phyloP scores from a whole-genome alignment of 768 basidiomycete species.

The Tremella fuciformis region DNA sequence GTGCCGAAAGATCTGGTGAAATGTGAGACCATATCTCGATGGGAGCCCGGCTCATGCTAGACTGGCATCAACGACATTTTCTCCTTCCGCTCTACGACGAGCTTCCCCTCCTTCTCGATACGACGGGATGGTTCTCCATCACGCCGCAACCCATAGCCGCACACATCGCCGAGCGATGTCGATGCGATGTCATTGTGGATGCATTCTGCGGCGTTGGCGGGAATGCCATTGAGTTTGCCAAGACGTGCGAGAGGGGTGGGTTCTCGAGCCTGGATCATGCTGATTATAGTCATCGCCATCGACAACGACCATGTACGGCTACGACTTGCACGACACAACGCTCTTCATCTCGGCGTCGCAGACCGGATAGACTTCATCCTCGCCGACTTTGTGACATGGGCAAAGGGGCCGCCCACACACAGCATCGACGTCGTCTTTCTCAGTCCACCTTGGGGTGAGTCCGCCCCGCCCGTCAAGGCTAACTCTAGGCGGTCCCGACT shows the following conservation, averaged over 20 bases:
- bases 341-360: conserved; percentile 86
- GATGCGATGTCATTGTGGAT: conserved; percentile 56
- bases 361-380: conserved; percentile 93
- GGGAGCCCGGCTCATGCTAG: conserved; percentile 53
- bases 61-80: conserved; percentile 78
- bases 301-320: conserved; percentile 82
- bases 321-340: conserved; percentile 88
- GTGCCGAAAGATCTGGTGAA: conserved; percentile 78
- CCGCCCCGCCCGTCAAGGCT: conserved; percentile 45
- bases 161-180: conserved; percentile 88
- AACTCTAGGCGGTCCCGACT: conserved; percentile 12
- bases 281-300: conserved; percentile 80
- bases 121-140: conserved; percentile 97
- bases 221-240: conserved; percentile 94
- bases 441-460: conserved; percentile 94
- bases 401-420: conserved; percentile 47
- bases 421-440: conserved; percentile 82
- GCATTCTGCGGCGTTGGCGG: conserved; percentile 98
- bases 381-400: conserved; percentile 79
- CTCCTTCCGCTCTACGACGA: conserved; percentile 74
- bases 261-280: conserved; percentile 1
- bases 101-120: conserved; percentile 79
- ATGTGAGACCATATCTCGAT: conserved; percentile 61
- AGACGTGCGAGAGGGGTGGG: conserved; percentile 89
- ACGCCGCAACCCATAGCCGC: conserved; percentile 89